Conservation (phyloP, 306 rosid species). For the Corylus avellana region DNA sequence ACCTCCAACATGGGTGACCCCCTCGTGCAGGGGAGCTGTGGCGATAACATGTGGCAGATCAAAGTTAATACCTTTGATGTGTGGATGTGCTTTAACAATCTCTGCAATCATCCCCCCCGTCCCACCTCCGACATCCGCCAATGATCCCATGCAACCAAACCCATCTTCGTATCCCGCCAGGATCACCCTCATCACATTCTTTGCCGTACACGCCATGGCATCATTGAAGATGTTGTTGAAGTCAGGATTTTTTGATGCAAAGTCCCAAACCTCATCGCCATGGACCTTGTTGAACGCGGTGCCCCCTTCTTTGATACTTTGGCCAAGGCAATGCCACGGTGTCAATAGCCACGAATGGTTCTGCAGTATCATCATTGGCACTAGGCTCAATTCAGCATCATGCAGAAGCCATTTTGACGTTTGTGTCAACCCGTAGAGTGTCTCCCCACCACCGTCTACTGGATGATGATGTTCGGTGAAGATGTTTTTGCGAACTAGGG, state of each 20-base stretch:
- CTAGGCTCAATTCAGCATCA: constrained; percentile 25
- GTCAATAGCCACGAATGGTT: constrained; percentile 21
- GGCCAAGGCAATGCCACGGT: constrained; percentile 36
- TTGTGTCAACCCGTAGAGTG: constrained; percentile 29
- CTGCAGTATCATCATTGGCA: constrained; percentile 26
- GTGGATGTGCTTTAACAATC: constrained; percentile 38
- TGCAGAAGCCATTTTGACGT: constrained; percentile 35
- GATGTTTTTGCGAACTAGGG: constrained; percentile 32
- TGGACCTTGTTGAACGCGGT: constrained; percentile 32
- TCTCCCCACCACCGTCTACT: constrained; percentile 13
- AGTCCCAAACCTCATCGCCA: constrained; percentile 36
- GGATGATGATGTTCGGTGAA: constrained; percentile 28
- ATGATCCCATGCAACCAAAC: constrained; percentile 20
- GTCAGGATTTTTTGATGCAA: constrained; percentile 19
- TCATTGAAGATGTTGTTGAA: constrained; percentile 37
- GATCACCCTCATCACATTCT: constrained; percentile 6
- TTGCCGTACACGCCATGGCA: constrained; percentile 37
- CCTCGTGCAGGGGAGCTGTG: constrained; percentile 19
- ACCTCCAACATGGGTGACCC: constrained; percentile 41
- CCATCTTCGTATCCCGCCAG: constrained; percentile 20
- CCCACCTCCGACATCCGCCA: constrained; percentile 50
- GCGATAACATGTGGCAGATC: constrained; percentile 46
- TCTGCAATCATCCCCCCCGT: constrained; percentile 26
- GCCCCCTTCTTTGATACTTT: constrained; percentile 26
- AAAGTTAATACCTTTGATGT: constrained; percentile 41